Conservation (phyloP, 2,329 filamentous ascomycete genomes). For the Pyricularia grisea region DNA sequence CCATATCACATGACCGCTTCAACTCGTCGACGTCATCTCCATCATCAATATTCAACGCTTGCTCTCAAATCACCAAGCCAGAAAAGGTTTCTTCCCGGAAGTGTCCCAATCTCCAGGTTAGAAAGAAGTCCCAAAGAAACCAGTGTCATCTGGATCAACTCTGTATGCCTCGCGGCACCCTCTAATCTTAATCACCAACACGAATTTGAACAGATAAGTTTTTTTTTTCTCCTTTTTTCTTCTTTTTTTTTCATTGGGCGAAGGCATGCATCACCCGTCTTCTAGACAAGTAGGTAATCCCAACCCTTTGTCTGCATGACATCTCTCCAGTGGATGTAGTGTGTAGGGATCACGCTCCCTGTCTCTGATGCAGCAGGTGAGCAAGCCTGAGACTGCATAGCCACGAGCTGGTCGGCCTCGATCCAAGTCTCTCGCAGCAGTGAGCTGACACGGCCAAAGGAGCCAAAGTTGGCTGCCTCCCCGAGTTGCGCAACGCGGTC, state of each 20-base stretch:
- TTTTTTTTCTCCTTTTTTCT: not conserved
- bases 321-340: slow-evolving; percentile 84
- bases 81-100: not conserved
- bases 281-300: slow-evolving; percentile 82
- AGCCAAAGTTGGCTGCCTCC: slow-evolving; percentile 69
- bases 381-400: slow-evolving; percentile 17
- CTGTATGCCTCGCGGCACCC: slow-evolving; percentile 29
- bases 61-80: not conserved
- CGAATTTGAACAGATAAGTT: not conserved
- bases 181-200: slow-evolving; percentile 24
- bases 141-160: slow-evolving; percentile 1
- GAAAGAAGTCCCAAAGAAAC: not conserved
- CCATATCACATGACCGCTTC: not conserved
- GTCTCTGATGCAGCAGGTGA: slow-evolving; percentile 24
- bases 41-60: not conserved
- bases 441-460: slow-evolving; percentile 72
- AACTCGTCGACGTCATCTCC: not conserved
- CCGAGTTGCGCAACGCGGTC: slow-evolving; percentile 68
- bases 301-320: slow-evolving; percentile 85
- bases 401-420: slow-evolving; percentile 47
- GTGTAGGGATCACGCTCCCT: slow-evolving; percentile 24
- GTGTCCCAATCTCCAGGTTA: slow-evolving; percentile 4
- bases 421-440: slow-evolving; percentile 80
- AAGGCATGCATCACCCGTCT: slow-evolving; percentile 7
- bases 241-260: not conserved